Evolutionary conservation across 495 filamentous ascomycete genomes (phyloP), one percentile per base, ranked within the genome.

Genomic region (Neurospora pannonica): DNA sequence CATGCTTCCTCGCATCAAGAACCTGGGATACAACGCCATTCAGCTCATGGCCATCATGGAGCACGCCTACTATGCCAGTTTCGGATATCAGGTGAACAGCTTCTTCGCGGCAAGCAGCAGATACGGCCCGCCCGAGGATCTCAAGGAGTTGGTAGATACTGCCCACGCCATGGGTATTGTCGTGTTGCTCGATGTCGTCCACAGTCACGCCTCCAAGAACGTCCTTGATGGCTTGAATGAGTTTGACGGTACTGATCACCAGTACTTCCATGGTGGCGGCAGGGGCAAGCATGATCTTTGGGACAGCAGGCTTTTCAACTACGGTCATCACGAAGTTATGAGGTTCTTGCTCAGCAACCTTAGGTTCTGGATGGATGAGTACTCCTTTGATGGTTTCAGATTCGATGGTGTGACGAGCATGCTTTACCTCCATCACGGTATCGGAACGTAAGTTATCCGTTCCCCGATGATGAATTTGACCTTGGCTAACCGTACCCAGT

Each of bases 11-110:
- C 90, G 95, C 75, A 98, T 99, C 84, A 90, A 94, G 78, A 85
- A 89, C 77, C 87, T 98, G 72, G 96, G 95, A 72, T 99, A 99
- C 85, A 98, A 99, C 84, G 92, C 95, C 48, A 98, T 99, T 77
- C 96, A 99, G 82, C 86, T 99, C 76, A 99, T 99, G 96, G 96
- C 96, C 48, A 88, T 99, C 77, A 98, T 98, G 94, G 96, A 99
- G 81, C 96, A 99, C 84, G 95, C 96, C 37, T 99, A 99, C 85
- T 99, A 99, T 82, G 96, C 96, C 76, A 98, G 95, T 77, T 99
- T 99, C 78, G 96, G 96, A 40, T 99, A 99, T 83, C 96, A 99
- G 80, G 89, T 99, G 77, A 98, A 97, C 83, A 97, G 92, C 84
- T 98, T 99, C 87, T 99, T 98, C 79, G 97, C 96, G 46, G 95